Base-by-base conservation (phyloP, 345 rosid species). In the Geranium rotundifolium region DNA sequence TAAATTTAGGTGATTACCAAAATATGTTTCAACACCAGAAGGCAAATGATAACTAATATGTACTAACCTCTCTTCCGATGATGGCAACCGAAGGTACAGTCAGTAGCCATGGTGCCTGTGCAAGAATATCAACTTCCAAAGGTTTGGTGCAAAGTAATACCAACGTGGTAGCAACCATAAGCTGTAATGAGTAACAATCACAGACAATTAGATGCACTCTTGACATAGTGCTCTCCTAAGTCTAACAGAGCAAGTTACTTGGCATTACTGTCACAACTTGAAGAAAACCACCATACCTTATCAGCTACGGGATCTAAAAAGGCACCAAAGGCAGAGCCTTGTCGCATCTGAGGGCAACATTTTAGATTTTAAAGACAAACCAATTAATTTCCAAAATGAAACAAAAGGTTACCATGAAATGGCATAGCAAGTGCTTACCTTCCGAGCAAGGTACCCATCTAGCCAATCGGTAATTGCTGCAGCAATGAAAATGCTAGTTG, bases 381-480 rank as follows among this genome's bases (percentile, higher is more conserved):
- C 52, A 0, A 39, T 23, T 56, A 29, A 23, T 4, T 27, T 23
- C 31, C 66, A 7, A 59, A 55, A 29, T 23, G 58, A 68, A 31
- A 19, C 19, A 31, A 41, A 5, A 19, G 56, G 52, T 39, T 55
- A 3, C 17, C 19, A 5, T 17, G 23, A 20, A 58, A 14, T 0
- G 19, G 61, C 19, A 41, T 57, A 30, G 27, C 27, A 57, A 71
- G 7, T 1, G 34, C 55, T 59, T 70, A 95, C 99, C 97, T 82
- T 95, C 23, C 99, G 74, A 12, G 99, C 99, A 68, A 95, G 73
- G 74, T 95, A 95, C 20, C 99, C 99, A 65, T 95, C 99, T 56
- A 95, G 97, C 99, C 99, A 95, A 68, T 95, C 99, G 23, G 99
- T 95, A 63, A 90, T 67, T 13, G 99, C 96, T n/a, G 99, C 97